Percentiles rank a stretch among this genome's conserved stretches.
Evolutionary conservation across 2,329 filamentous ascomycete species (phyloP).

Genomic region (Fusarium nurragi): DNA sequence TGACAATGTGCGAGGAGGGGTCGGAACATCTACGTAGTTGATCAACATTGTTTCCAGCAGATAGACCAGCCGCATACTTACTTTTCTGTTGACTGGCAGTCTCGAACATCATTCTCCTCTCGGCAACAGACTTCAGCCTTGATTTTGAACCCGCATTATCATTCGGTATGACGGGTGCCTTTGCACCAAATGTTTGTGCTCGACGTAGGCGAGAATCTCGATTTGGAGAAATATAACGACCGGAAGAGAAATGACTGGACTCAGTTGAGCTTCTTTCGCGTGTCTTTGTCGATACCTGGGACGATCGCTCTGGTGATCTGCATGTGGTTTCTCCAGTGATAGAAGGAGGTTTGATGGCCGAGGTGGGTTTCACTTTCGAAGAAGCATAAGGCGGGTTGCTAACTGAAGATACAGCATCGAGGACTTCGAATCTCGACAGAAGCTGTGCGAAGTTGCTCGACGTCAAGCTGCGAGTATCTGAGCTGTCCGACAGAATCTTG

Average conservation of each 20-base stretch:
- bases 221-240: background rate
- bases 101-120: constrained; percentile 41
- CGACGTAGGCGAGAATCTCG: background rate
- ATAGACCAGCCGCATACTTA: background rate
- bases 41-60: background rate
- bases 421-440: constrained; percentile 50
- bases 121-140: constrained; percentile 40
- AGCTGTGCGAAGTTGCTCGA: constrained; percentile 45
- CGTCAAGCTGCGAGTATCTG: constrained; percentile 3
- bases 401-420: constrained; percentile 36
- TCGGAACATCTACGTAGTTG: background rate
- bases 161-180: background rate
- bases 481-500: constrained; percentile 13
- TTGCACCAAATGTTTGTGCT: constrained; percentile 26
- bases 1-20: background rate
- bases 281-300: background rate
- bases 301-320: background rate
- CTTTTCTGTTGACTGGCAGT: background rate
- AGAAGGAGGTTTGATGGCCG: background rate
- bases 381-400: background rate
- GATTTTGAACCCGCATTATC: constrained; percentile 1
- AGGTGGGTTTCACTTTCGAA: background rate
- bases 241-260: constrained; percentile 14
- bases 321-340: background rate
- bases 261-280: constrained; percentile 3